Percentiles rank a stretch among this genome's conserved stretches.
Evolutionary conservation across 176 grass and related monocot species (phyloP).

Genomic region (Canna indica): DNA sequence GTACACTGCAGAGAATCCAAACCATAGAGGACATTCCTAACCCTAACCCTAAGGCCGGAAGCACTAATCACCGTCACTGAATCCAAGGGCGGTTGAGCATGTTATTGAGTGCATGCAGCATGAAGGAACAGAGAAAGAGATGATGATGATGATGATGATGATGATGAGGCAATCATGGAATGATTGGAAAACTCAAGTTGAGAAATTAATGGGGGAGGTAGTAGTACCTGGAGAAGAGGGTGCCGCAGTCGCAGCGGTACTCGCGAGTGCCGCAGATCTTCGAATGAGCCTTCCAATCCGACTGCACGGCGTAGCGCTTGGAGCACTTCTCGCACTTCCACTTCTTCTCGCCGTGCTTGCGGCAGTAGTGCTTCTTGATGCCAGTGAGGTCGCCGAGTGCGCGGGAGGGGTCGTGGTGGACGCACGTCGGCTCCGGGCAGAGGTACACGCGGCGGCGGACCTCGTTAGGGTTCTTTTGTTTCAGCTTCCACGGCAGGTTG

Average conservation of each 20-base stretch:
- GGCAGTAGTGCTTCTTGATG: constrained; percentile 97
- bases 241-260: constrained; percentile 97
- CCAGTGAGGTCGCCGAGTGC: constrained; percentile 90
- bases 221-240: constrained; percentile 86
- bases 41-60: constrained; percentile 27
- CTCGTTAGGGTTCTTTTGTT: constrained; percentile 91
- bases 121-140: not conserved
- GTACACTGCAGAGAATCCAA: not conserved
- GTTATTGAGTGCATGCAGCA: not conserved
- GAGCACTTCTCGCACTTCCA: constrained; percentile 99
- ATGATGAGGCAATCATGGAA: too few relatives aligned
- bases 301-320: constrained; percentile 96
- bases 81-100: too few relatives aligned
- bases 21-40: constrained; percentile 10
- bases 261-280: constrained; percentile 96
- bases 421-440: constrained; percentile 90
- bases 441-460: constrained; percentile 66
- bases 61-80: not conserved
- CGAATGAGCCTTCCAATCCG: constrained; percentile 98
- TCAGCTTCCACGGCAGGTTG: constrained; percentile 97
- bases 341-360: constrained; percentile 99
- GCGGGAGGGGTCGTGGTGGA: constrained; percentile 84
- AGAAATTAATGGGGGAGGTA: too few relatives aligned
- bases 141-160: not conserved
- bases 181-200: too few relatives aligned